Evolutionary conservation across 1,139 yeast species (phyloP).

Genomic region (Yamadazyma diospyri): DNA sequence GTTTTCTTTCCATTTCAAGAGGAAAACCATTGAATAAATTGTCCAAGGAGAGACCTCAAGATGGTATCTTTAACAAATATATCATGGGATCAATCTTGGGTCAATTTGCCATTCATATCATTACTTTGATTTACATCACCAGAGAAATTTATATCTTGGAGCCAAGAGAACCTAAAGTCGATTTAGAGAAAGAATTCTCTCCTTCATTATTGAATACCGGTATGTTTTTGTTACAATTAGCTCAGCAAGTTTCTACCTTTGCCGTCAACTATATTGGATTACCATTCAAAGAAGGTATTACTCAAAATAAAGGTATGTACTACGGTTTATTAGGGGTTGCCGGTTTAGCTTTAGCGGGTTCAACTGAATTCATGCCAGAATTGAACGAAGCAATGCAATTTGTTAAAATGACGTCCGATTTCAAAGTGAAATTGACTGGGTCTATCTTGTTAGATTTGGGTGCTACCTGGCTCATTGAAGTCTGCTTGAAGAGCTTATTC

Average conservation of each 20-base stretch:
- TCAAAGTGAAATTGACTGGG: slow-evolving; percentile 73
- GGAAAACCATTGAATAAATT: slow-evolving; percentile 88
- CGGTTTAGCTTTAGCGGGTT: slow-evolving; percentile 81
- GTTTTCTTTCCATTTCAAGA: slow-evolving; percentile 92
- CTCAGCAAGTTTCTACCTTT: slow-evolving; percentile 96
- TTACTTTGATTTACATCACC: slow-evolving; percentile 78
- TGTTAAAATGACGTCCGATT: slow-evolving; percentile 76
- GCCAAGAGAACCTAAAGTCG: slow-evolving; percentile 87
- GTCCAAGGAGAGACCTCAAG: slow-evolving; percentile 94
- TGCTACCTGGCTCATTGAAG: slow-evolving; percentile 77
- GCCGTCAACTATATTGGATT: slow-evolving; percentile 97
- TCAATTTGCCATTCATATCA: slow-evolving; percentile 90
- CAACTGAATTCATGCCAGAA: slow-evolving; percentile 95
- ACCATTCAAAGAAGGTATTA: slow-evolving; percentile 91
- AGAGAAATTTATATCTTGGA: slow-evolving; percentile 79
- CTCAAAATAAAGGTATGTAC: slow-evolving; percentile 94
- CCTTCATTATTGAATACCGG: slow-evolving; percentile 96
- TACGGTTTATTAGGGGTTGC: slow-evolving; percentile 93
- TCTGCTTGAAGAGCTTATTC: slow-evolving; percentile 73
- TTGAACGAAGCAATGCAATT: slow-evolving; percentile 86
- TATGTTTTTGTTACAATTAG: slow-evolving; percentile 87
- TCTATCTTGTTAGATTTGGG: slow-evolving; percentile 75
- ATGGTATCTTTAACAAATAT: slow-evolving; percentile 90
- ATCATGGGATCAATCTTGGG: slow-evolving; percentile 97
- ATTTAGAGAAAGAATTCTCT: slow-evolving; percentile 80